Evolutionary conservation across 768 basidiomycete genomes (phyloP), one percentile per base, ranked within the genome.

Genomic region (Solioccasus polychromus): DNA sequence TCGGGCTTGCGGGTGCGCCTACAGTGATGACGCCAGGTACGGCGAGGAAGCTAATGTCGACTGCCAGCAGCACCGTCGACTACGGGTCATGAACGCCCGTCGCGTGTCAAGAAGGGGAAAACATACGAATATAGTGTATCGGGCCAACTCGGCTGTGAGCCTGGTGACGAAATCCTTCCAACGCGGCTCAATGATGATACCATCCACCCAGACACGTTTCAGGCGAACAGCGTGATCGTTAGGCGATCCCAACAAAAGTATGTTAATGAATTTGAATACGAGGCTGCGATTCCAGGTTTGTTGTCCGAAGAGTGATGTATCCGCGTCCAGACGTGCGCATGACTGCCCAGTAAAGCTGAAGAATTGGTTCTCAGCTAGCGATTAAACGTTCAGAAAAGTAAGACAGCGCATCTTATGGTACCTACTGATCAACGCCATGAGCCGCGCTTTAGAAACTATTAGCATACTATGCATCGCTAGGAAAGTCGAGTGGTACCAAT

Each of bases 91-190:
- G 2, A 39, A 19, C n/a, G n/a, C 15, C 19, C 19, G 4, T 19
- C 3, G 14, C 4, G 6, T 6, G 26, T 19, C 8, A 17, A 26
- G 8, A 18, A 25, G 3, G 7, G 20, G 10, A 5, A n/a, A 12
- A 4, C 75, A 28, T 36, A 80, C 79, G 44, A 71, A 74, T 28
- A 76, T 70, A 18, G 71, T 71, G 35, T 75, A 70, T 39, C 72
- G 71, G 44, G 70, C 61, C 78, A 75, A 76, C 50, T 80, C 74
- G 7, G 61, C 60, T 17, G 64, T 70, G 20, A 78, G 59, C 17
- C 68, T 69, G 5, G 42, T 38, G 18, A 79, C 68, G 37, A 73
- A 71, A 5, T 64, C 57, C 4, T 58, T 52, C 75, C 76, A 79
- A 5, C 61, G 54, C 4, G 55, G 52, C 10, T 62, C 46, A 32